A percentile compares a stretch with the other conserved stretches of the same genome.
Evolutionary conservation across 352 stramenopile genomes (phyloP).

Genomic region (Pythium phragmitis): DNA sequence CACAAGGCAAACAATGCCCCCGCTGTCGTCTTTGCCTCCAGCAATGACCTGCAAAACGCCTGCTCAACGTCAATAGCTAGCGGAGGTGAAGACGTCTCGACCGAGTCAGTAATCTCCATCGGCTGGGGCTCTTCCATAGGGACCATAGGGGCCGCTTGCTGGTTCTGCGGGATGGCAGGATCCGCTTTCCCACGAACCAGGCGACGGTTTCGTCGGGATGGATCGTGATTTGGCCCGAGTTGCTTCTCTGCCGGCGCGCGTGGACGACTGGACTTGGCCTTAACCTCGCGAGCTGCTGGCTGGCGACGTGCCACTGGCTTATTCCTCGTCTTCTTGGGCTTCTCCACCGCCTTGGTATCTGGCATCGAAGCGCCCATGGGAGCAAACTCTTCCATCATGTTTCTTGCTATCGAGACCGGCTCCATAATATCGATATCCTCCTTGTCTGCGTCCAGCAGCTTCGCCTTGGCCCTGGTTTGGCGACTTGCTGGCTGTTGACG

Average conservation of each 20-base stretch:
- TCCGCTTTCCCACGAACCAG: not conserved
- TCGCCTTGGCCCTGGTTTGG: not conserved
- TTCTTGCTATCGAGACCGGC: constrained; percentile 2
- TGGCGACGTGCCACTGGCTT: not conserved
- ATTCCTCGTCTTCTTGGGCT: constrained; percentile 5
- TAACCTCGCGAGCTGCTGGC: not conserved
- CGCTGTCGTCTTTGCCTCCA: constrained; percentile 20
- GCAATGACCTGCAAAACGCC: constrained; percentile 17
- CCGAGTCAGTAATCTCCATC: not conserved
- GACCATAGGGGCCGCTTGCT: not conserved
- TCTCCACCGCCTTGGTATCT: not conserved
- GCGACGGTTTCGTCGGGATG: constrained; percentile 7
- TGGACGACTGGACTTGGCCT: not conserved
- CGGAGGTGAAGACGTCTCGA: not conserved
- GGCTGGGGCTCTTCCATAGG: not conserved
- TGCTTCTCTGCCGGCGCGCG: not conserved
- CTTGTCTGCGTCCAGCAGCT: not conserved
- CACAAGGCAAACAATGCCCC: constrained; percentile 26
- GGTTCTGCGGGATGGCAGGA: not conserved
- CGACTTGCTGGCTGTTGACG: not conserved
- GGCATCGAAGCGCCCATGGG: constrained; percentile 3
- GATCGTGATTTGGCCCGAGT: not conserved
- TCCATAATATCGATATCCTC: constrained; percentile 2
- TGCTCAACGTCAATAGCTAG: constrained; percentile 13
- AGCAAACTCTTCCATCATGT: constrained; percentile 22